Evolutionary conservation across 768 basidiomycete species (phyloP).

Genomic region (Gymnopilus junonius): DNA sequence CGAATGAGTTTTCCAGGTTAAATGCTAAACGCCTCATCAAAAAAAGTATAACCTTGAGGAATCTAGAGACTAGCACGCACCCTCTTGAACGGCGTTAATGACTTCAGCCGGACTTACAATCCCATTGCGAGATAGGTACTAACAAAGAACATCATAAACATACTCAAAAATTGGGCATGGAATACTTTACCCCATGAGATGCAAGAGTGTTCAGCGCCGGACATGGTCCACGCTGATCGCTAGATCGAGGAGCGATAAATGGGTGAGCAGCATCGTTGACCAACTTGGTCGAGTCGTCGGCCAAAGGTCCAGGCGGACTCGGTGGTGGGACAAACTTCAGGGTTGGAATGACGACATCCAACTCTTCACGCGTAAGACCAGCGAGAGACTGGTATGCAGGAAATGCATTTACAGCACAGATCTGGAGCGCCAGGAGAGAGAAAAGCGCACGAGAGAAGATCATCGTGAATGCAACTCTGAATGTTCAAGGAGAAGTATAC

Average conservation of each 20-base stretch:
- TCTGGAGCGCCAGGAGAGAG: background rate
- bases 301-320: conserved; percentile 19
- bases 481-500: background rate
- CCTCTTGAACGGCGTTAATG: conserved; percentile 20
- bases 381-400: conserved; percentile 7
- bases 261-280: conserved; percentile 26
- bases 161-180: no score
- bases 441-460: background rate
- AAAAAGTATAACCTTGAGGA: no score
- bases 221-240: conserved; percentile 25
- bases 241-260: conserved; percentile 15
- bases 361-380: conserved; percentile 4
- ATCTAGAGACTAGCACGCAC: background rate
- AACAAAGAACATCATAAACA: no score
- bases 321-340: background rate
- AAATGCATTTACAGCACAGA: background rate
- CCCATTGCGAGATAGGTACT: conserved; percentile 20
- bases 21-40: background rate
- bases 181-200: background rate
- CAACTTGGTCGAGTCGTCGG: conserved; percentile 23
- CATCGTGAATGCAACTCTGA: background rate
- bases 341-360: conserved; percentile 8
- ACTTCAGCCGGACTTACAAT: conserved; percentile 18
- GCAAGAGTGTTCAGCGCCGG: conserved; percentile 22
- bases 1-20: conserved; percentile 1